Conservation (phyloP, 805 yeast species). For the Candida khao-thaluensis region DNA sequence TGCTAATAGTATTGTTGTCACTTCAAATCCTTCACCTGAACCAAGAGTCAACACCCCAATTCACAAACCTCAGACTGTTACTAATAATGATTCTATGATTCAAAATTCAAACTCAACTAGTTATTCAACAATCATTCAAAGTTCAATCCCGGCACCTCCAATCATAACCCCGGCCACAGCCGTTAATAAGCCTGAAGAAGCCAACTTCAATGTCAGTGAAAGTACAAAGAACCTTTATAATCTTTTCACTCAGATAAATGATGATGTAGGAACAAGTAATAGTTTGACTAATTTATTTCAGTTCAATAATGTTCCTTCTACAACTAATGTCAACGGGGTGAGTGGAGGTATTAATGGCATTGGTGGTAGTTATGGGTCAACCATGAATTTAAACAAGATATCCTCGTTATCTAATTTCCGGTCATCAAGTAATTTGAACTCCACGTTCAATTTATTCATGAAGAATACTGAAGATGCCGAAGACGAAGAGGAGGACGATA, state of each 20-base stretch:
- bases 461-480: slow-evolving; percentile 8
- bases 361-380: slow-evolving; percentile 9
- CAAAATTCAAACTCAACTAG: slow-evolving; percentile 14
- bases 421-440: slow-evolving; percentile 14
- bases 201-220: slow-evolving; percentile 21
- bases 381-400: slow-evolving; percentile 12
- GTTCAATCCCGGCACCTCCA: slow-evolving; percentile 15
- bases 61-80: background rate
- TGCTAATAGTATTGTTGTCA: slow-evolving; percentile 13
- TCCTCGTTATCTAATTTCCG: slow-evolving; percentile 14
- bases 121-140: slow-evolving; percentile 15
- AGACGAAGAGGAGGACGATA: slow-evolving; percentile 10
- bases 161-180: slow-evolving; percentile 12
- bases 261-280: slow-evolving; percentile 20
- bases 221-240: slow-evolving; percentile 32
- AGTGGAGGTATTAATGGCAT: slow-evolving; percentile 4
- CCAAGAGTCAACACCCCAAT: slow-evolving; percentile 9
- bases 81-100: background rate
- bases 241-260: slow-evolving; percentile 27
- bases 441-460: slow-evolving; percentile 17
- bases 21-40: slow-evolving; percentile 15
- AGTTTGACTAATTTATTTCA: slow-evolving; percentile 27
- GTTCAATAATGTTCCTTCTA: slow-evolving; percentile 13
- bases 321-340: background rate
- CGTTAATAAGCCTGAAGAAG: slow-evolving; percentile 14